Evolutionary conservation across 192 early-diverging fungal species (phyloP).

Genomic region (Phlyctochytrium planicorne): DNA sequence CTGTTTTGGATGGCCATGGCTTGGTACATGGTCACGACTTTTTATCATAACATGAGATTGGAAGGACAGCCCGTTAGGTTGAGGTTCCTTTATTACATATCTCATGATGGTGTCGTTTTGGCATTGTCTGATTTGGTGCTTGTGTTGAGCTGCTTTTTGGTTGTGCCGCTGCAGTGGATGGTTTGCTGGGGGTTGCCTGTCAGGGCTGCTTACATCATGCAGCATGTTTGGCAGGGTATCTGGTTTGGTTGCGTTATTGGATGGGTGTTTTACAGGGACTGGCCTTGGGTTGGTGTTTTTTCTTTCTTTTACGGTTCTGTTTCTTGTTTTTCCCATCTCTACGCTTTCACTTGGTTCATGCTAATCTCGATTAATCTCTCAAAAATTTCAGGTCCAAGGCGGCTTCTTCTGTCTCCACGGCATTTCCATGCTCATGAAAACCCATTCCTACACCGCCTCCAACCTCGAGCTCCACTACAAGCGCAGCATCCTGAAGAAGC

Average conservation of each 20-base stretch:
- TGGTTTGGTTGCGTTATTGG: slow-evolving; percentile 40
- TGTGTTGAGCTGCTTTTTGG: slow-evolving; percentile 62
- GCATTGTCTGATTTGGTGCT: slow-evolving; percentile 71
- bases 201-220: slow-evolving; percentile 50
- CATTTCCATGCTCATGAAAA: slow-evolving; percentile 93
- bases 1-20: slow-evolving; percentile 83
- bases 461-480: slow-evolving; percentile 66
- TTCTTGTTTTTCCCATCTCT: background rate
- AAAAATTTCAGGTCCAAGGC: slow-evolving; percentile 85
- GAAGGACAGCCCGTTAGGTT: slow-evolving; percentile 53
- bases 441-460: slow-evolving; percentile 86
- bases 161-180: slow-evolving; percentile 60
- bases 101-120: slow-evolving; percentile 63
- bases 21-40: slow-evolving; percentile 62
- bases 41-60: slow-evolving; percentile 54
- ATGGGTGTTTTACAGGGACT: slow-evolving; percentile 55
- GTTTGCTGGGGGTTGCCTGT: slow-evolving; percentile 49
- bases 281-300: slow-evolving; percentile 83
- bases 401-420: slow-evolving; percentile 85
- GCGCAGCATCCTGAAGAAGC: background rate
- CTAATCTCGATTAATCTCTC: slow-evolving; percentile 1
- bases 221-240: slow-evolving; percentile 43
- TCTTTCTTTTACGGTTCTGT: no score
- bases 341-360: no score
- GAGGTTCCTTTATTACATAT: slow-evolving; percentile 56